These are phyloP conservation scores for Oryza brachyantha DNA, from an alignment of 176 grass and related monocot genomes.

Conservation along the genomic window DNA sequence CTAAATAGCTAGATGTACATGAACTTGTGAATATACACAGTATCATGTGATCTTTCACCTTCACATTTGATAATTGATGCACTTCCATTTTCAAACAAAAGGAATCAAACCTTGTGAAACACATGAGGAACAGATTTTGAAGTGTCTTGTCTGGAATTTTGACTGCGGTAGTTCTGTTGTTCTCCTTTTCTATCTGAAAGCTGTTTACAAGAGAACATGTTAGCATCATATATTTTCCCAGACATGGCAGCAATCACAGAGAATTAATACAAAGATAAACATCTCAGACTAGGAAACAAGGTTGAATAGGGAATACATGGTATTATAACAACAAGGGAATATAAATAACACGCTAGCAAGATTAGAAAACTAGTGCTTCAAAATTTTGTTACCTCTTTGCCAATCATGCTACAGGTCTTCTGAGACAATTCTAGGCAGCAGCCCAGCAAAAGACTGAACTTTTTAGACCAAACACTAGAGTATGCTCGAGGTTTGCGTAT, in stretches of 20 bases:
- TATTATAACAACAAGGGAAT: neutral
- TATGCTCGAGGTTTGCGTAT: too few species aligned
- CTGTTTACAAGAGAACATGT: too few species aligned
- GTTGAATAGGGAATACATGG: too few species aligned
- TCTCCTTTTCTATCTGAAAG: too few species aligned
- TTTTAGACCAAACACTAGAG: neutral
- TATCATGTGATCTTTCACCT: neutral
- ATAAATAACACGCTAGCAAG: neutral
- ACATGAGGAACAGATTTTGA: neutral
- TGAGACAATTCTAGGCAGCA: neutral
- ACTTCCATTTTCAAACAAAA: neutral
- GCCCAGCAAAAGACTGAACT: neutral
- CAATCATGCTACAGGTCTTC: neutral
- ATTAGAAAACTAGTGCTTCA: neutral
- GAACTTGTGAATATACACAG: neutral
- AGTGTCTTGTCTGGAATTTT: neutral
- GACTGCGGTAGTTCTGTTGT: neutral
- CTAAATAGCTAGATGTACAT: neutral
- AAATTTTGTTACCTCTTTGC: neutral
- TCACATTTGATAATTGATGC: neutral
- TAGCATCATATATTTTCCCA: too few species aligned
- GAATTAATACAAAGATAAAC: too few species aligned
- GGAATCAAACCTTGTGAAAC: constrained; percentile 2
- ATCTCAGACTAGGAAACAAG: too few species aligned
- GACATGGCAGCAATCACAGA: too few species aligned